phyloP scores from a whole-genome alignment of 768 basidiomycete species.

The Suillus cothurnatus region DNA sequence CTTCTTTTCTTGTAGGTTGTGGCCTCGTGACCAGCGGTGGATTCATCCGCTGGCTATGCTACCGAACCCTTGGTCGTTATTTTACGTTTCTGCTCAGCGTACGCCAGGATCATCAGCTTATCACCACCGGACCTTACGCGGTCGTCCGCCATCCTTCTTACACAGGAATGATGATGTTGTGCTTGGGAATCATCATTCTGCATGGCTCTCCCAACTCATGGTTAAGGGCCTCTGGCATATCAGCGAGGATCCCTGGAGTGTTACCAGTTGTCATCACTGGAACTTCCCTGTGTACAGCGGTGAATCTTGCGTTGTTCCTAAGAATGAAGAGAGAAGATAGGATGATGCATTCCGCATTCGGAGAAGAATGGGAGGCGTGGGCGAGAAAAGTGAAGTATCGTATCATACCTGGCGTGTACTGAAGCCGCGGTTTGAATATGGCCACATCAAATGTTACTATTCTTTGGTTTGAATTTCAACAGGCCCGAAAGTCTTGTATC shows the following conservation, averaged over 20 bases:
- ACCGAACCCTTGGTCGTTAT: constrained; percentile 17
- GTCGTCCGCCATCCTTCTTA: constrained; percentile 30
- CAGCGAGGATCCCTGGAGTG: constrained; percentile 5
- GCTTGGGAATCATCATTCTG: constrained; percentile 9
- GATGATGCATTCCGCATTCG: constrained; percentile 32
- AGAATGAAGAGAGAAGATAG: constrained; percentile 29
- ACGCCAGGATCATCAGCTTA: constrained; percentile 18
- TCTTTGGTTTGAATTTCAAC: background rate
- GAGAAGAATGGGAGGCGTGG: constrained; percentile 37
- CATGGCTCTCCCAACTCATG: constrained; percentile 14
- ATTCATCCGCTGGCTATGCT: constrained; percentile 21
- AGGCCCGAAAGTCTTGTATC: background rate
- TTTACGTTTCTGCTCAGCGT: constrained; percentile 23
- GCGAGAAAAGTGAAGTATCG: constrained; percentile 30
- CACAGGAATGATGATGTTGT: constrained; percentile 9
- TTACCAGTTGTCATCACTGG: background rate
- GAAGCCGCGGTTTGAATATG: background rate
- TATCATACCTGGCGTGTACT: constrained; percentile 37
- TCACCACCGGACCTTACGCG: constrained; percentile 21
- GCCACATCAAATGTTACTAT: background rate
- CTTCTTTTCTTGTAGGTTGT: constrained; percentile 19
- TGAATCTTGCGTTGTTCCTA: background rate
- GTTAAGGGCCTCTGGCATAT: constrained; percentile 16
- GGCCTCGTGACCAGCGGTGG: constrained; percentile 4
- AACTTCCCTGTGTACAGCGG: background rate